A percentile compares a stretch with the other conserved stretches of the same genome.
Conservation (phyloP, 2,329 filamentous ascomycete genomes). For the Didymella keratinophila region DNA sequence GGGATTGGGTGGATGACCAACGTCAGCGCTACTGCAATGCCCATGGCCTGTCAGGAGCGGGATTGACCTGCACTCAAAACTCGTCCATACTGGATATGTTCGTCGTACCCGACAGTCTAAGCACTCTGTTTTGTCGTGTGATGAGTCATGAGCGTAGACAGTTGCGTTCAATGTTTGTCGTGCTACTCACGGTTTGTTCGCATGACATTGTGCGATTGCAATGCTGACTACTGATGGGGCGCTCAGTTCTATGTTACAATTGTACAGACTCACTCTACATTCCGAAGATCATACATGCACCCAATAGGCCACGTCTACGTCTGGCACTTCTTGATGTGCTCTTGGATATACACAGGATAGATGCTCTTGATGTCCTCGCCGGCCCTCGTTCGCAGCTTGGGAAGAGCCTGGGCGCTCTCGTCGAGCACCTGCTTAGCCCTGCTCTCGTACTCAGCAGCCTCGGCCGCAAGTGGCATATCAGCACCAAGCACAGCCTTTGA, state of each 20-base stretch:
- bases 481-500: constrained; percentile 52
- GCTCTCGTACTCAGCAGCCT: constrained; percentile 30
- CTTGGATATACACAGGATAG: constrained; percentile 3
- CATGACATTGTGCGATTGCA: neutral
- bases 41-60: neutral
- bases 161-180: no score
- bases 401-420: constrained; percentile 11
- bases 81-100: neutral
- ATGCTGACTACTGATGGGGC: no score
- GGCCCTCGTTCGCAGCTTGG: constrained; percentile 15
- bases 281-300: constrained; percentile 3
- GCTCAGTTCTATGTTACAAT: constrained; percentile 10
- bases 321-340: constrained; percentile 9
- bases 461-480: constrained; percentile 42
- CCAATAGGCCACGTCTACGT: neutral
- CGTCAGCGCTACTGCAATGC: constrained; percentile 12
- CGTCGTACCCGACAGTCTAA: no score
- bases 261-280: constrained; percentile 8
- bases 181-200: no score
- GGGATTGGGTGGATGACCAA: neutral
- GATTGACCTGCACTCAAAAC: neutral
- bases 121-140: no score
- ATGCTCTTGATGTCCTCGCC: neutral
- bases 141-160: no score
- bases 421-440: constrained; percentile 19